Conservation (phyloP, 1,284 basidiomycete species). For the Cryptococcus sp. region DNA sequence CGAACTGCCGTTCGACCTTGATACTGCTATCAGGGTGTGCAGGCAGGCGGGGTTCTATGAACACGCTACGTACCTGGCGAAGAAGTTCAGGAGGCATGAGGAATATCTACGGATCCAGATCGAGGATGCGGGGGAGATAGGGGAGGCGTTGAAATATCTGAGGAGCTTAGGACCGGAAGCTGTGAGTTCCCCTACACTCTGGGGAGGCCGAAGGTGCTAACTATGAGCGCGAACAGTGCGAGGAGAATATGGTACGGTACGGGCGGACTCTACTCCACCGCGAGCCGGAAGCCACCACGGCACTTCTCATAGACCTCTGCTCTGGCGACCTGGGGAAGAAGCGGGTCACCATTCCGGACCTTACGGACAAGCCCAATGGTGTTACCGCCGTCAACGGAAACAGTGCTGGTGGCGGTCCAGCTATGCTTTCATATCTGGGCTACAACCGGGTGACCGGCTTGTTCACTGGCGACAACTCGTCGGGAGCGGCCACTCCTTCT, state of each 20-base stretch:
- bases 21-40: slow-evolving; percentile 94
- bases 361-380: slow-evolving; percentile 35
- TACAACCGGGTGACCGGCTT: slow-evolving; percentile 57
- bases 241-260: slow-evolving; percentile 77
- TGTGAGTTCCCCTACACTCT: slow-evolving; percentile 53
- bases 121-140: slow-evolving; percentile 81
- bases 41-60: slow-evolving; percentile 94
- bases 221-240: slow-evolving; percentile 42
- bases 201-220: neutral
- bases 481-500: slow-evolving; percentile 37
- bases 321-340: slow-evolving; percentile 58
- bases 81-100: slow-evolving; percentile 84
- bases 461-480: slow-evolving; percentile 41
- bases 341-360: slow-evolving; percentile 30
- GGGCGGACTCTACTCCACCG: slow-evolving; percentile 76
- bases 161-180: slow-evolving; percentile 70
- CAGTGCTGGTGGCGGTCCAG: slow-evolving; percentile 51
- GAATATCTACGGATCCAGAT: slow-evolving; percentile 93
- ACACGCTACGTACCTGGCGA: slow-evolving; percentile 90
- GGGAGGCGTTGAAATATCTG: slow-evolving; percentile 77
- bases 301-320: slow-evolving; percentile 87
- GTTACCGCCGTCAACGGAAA: slow-evolving; percentile 16
- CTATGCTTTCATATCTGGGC: slow-evolving; percentile 73
- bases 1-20: slow-evolving; percentile 87
- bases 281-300: slow-evolving; percentile 81